Base-by-base conservation (phyloP, 2,329 filamentous ascomycete species). In the Sphaerulina populicola region DNA sequence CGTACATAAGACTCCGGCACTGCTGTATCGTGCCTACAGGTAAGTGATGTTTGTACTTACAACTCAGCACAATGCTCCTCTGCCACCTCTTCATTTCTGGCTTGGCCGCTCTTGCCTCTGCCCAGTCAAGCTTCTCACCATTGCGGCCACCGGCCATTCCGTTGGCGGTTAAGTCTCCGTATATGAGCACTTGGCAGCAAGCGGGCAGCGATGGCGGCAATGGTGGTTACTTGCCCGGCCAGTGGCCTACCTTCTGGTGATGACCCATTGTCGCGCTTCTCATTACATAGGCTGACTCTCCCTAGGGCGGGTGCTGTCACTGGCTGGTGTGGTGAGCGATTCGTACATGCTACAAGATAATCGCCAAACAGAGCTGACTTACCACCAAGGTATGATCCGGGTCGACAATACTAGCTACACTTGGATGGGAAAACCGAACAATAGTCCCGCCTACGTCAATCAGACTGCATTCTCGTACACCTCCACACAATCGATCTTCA, bases 101-200 rank as follows among this genome's bases (percentile, higher is more conserved):
- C 45, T 15, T 53, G 38, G 55, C 53, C 49, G 23, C 44, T 44
- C 27, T 57, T 44, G 53, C 49, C 11, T 61, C 41, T 39, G 57
- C 56, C 27, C 57, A 57, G 42, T 56, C 55, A 6, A 79, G 72
- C 2, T 86, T 85, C 62, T 74, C 70, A 33, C 83, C 83, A 29
- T 76, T 79, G 30, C 74, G 81, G 2, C 82, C 83, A 40, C 84
- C 83, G 14, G 77, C 83, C 1, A 73, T 85, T 31, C 85, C 86
- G n/a, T 68, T 90, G 35, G 84, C 85, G 42, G 86, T 89, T 38
- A 81, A 80, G 55, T 84, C 81, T 11, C 86, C 86, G 0, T 90
- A 89, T 58, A 68, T 89, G 21, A 87, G 79, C 63, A 77, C 80
- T 18, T 88, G 84, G 82, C 72, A 85, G 35, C 70, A 78, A 51